A percentile compares a stretch with the other conserved stretches of the same genome.
Conservation (phyloP, 352 stramenopile genomes). For the Phytophthora palmivora region DNA sequence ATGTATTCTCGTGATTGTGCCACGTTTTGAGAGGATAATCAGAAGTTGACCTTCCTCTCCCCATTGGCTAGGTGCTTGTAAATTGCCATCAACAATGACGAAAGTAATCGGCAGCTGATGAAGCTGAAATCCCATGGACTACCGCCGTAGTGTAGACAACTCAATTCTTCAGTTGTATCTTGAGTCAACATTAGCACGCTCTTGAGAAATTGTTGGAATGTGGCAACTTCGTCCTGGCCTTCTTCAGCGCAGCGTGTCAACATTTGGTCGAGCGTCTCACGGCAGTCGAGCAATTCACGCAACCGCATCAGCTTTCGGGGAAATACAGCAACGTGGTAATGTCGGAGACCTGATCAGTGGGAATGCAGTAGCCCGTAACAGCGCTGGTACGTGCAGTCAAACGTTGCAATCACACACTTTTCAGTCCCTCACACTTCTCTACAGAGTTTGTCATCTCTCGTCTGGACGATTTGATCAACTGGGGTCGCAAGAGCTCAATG, state of each 20-base stretch:
- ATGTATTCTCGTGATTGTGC: not conserved
- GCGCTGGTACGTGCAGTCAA: conserved; percentile 46
- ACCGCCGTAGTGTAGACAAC: not conserved
- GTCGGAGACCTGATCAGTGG: conserved; percentile 53
- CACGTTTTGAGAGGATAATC: conserved; percentile 9
- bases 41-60: not conserved
- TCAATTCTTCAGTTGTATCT: conserved; percentile 8
- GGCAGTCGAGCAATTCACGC: conserved; percentile 1
- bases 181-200: not conserved
- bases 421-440: not conserved
- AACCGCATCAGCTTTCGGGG: not conserved
- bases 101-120: not conserved
- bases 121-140: not conserved
- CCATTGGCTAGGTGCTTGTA: conserved; percentile 6
- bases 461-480: conserved; percentile 98
- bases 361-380: conserved; percentile 49
- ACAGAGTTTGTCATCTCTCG: conserved; percentile 96
- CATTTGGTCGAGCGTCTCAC: not conserved
- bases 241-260: not conserved
- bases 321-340: conserved; percentile 33
- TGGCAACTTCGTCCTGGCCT: conserved; percentile 6
- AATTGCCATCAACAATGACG: conserved; percentile 7
- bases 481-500: conserved; percentile 93
- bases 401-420: not conserved
- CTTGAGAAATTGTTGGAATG: conserved; percentile 1